Evolutionary conservation across 2,329 filamentous ascomycete genomes (phyloP).

Genomic region (Dichotomopilus funicola): DNA sequence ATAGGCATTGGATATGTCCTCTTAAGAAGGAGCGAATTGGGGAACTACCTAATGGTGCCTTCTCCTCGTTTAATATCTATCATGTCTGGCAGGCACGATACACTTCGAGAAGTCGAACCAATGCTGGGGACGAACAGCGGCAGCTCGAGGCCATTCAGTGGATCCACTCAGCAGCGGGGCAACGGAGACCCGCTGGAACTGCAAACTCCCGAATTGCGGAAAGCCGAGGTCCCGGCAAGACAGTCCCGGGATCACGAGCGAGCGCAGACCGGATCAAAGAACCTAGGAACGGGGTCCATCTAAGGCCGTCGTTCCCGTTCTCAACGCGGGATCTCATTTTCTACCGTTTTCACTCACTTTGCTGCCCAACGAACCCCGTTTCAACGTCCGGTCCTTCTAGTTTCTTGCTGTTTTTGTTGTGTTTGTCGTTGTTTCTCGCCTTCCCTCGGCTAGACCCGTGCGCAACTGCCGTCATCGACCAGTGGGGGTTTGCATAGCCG

Average conservation of each 20-base stretch:
- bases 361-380: not conserved
- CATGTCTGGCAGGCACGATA: too few species aligned
- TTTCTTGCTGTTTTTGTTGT: not conserved
- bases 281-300: not conserved
- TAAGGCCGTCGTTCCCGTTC: not conserved
- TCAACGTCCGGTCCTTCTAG: not conserved
- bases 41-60: too few species aligned
- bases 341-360: not conserved
- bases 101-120: too few species aligned
- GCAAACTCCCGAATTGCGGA: not conserved
- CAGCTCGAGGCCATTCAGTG: too few species aligned
- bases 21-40: too few species aligned
- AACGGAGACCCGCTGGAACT: too few species aligned
- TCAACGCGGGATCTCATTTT: not conserved
- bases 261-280: not conserved
- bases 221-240: not conserved
- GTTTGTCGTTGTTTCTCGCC: conserved; percentile 2
- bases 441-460: too few species aligned
- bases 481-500: conserved; percentile 14
- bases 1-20: too few species aligned
- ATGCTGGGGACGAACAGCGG: too few species aligned
- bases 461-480: conserved; percentile 17
- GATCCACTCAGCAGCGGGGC: too few species aligned
- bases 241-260: not conserved
- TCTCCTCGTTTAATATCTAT: too few species aligned